Conservation (phyloP, 2,329 filamentous ascomycete genomes). For the Onygenales sp. region DNA sequence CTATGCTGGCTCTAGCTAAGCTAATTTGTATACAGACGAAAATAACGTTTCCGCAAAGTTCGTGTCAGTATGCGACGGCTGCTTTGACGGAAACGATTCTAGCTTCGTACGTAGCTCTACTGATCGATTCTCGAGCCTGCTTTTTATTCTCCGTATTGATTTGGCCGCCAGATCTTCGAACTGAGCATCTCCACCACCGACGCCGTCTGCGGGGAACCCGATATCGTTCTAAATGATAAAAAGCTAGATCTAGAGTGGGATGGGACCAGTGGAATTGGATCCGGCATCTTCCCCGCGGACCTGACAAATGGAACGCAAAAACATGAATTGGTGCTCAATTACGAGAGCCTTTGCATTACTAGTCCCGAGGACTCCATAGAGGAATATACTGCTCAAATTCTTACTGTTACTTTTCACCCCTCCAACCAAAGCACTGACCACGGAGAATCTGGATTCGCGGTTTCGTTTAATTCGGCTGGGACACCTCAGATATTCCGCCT, state of each 20-base stretch:
- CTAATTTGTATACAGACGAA: slow-evolving; percentile 12
- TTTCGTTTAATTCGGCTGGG: slow-evolving; percentile 21
- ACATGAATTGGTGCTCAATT: slow-evolving; percentile 15
- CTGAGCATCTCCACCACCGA: slow-evolving; percentile 16
- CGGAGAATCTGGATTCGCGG: slow-evolving; percentile 22
- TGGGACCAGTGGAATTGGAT: slow-evolving; percentile 14
- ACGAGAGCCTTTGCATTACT: slow-evolving; percentile 20
- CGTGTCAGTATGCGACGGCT: slow-evolving; percentile 15
- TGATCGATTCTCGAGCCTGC: background rate
- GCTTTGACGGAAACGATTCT: slow-evolving; percentile 7
- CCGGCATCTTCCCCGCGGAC: slow-evolving; percentile 16
- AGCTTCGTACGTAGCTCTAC: slow-evolving; percentile 10
- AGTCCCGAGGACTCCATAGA: slow-evolving; percentile 10
- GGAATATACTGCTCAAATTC: slow-evolving; percentile 17
- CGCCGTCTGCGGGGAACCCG: slow-evolving; percentile 17
- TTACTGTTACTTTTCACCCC: slow-evolving; percentile 19
- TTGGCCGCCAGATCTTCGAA: slow-evolving; percentile 17
- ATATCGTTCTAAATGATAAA: slow-evolving; percentile 21
- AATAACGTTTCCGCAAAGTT: slow-evolving; percentile 15
- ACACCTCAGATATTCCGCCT: slow-evolving; percentile 20
- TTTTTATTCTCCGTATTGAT: slow-evolving; percentile 4
- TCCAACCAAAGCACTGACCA: slow-evolving; percentile 12
- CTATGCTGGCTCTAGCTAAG: background rate
- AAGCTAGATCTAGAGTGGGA: slow-evolving; percentile 17
- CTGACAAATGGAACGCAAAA: slow-evolving; percentile 10